These are phyloP conservation scores for Stemphylium vesicarium DNA, from an alignment of 2,329 filamentous ascomycete genomes.

Conservation along the genomic window DNA sequence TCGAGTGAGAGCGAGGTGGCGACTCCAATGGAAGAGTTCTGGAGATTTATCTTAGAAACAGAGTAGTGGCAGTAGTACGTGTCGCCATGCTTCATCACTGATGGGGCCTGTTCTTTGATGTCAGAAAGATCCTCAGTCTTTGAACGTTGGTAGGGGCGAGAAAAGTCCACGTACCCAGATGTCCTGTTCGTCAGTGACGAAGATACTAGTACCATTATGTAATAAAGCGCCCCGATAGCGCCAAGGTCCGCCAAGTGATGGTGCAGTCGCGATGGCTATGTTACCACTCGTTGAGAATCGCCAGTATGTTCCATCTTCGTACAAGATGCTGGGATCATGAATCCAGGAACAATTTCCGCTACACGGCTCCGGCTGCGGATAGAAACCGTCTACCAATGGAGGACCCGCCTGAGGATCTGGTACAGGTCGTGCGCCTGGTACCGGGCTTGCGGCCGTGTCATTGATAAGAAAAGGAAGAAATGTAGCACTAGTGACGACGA, in stretches of 20 bases:
- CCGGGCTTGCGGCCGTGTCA: background rate
- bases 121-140: background rate
- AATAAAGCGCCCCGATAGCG: conserved; percentile 53
- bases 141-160: background rate
- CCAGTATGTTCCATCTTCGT: conserved; percentile 56
- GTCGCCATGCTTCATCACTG: conserved; percentile 61
- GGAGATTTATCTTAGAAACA: conserved; percentile 64
- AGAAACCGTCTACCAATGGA: conserved; percentile 7
- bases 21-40: conserved; percentile 66
- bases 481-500: conserved; percentile 18
- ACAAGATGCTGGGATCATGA: conserved; percentile 56
- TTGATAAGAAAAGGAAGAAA: conserved; percentile 21
- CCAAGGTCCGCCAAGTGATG: conserved; percentile 56
- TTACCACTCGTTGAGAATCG: conserved; percentile 58
- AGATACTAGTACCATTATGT: conserved; percentile 50
- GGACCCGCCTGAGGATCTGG: conserved; percentile 4
- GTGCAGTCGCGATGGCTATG: conserved; percentile 55
- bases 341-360: conserved; percentile 48
- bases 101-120: conserved; percentile 60
- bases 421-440: background rate
- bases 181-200: conserved; percentile 51
- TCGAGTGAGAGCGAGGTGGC: conserved; percentile 57
- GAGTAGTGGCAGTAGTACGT: conserved; percentile 68
- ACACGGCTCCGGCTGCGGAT: conserved; percentile 47
- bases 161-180: conserved; percentile 51